phyloP scores from a whole-genome alignment of 495 filamentous ascomycete species.

The Extremus antarcticus region DNA sequence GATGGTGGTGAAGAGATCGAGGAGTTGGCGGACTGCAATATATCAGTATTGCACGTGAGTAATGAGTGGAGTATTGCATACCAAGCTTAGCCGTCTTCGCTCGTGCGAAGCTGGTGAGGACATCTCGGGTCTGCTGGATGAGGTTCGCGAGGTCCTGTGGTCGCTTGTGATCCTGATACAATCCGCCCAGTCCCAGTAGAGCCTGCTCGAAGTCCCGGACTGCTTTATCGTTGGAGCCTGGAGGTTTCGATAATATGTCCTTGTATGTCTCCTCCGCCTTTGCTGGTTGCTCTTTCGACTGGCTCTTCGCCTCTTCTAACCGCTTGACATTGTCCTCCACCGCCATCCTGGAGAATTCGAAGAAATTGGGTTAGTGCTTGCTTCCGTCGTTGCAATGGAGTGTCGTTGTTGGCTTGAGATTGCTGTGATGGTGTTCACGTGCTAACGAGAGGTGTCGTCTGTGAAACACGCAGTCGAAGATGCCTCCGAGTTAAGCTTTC shows the following conservation, averaged over 20 bases:
- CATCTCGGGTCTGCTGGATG: slow-evolving; percentile 78
- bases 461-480: neutral
- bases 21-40: slow-evolving; percentile 76
- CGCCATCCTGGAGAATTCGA: slow-evolving; percentile 39
- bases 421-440: neutral
- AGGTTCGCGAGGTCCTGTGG: slow-evolving; percentile 76
- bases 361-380: too few relatives aligned
- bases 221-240: slow-evolving; percentile 71
- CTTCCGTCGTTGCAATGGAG: too few relatives aligned
- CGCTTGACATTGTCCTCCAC: slow-evolving; percentile 43
- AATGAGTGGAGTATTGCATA: slow-evolving; percentile 35
- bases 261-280: slow-evolving; percentile 79
- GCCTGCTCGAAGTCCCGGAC: slow-evolving; percentile 80
- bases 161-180: slow-evolving; percentile 80
- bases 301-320: slow-evolving; percentile 75
- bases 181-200: slow-evolving; percentile 73
- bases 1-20: slow-evolving; percentile 89
- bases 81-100: slow-evolving; percentile 98
- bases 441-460: neutral
- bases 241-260: slow-evolving; percentile 73
- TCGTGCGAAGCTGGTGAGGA: slow-evolving; percentile 91
- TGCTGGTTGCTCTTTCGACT: slow-evolving; percentile 62
- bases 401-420: neutral
- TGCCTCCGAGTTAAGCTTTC: slow-evolving; percentile 1
- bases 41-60: neutral